Evolutionary conservation across 78 protist species (phyloP), one percentile per base, ranked within the genome.

Genomic region (Tieghemostelium lacteum): DNA sequence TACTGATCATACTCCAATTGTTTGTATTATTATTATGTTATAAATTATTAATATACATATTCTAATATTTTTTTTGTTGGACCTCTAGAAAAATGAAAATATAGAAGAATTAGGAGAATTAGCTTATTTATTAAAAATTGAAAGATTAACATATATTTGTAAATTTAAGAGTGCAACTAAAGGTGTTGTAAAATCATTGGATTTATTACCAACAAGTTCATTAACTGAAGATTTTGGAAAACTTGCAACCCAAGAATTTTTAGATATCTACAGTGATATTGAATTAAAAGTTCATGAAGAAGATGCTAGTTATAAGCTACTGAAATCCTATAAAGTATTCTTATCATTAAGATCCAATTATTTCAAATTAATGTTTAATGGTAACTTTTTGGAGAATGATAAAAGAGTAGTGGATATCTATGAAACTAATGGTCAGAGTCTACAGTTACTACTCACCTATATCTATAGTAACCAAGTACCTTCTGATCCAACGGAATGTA

Each of bases 1-100:
- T 19, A 67, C 91, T 29, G 91, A 83, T 69, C 91, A 83, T 33
- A 39, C 67, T 0, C 78, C 74, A 67, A 3, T 67, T 2, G 74
- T 67, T 24, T 20, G 52, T 45, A 45, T n/a, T n/a, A n/a, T n/a
- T 14, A 45, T 45, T 45, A 45, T 45, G 10, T 14, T 45, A 45
- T 45, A 45, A 45, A 45, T 14, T n/a, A n/a, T n/a, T n/a, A n/a
- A n/a, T n/a, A n/a, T n/a, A n/a, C n/a, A n/a, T n/a, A n/a, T n/a
- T n/a, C n/a, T 45, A 45, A 6, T 10, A 33, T 19, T 22, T 36
- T 50, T 8, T 2, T 61, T 3, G 5, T 2, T 29, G 17, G 28
- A 3, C 14, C 67, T 17, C 20, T 22, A 40, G 10, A 17, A 29
- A 40, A 26, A 3, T 33, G 2, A 49, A 19, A 40, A 42, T 39